Conservation (phyloP, 345 rosid genomes). For the Atalantia buxifolia region DNA sequence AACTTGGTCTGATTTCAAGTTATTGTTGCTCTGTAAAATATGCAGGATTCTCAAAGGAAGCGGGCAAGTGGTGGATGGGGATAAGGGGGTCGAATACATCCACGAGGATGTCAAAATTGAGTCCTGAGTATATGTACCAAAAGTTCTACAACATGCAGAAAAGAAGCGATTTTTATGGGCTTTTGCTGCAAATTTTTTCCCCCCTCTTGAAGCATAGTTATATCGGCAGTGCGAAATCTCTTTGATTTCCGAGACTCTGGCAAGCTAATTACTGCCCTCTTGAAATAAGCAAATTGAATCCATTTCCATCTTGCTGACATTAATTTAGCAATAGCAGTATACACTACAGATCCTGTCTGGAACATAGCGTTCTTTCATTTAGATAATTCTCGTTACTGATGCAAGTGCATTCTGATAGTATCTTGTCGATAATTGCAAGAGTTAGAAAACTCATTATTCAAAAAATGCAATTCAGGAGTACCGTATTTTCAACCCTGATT, state of each 20-base stretch:
- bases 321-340: not conserved
- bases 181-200: not conserved
- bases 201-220: not conserved
- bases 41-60: slow-evolving; percentile 92
- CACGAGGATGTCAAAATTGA: slow-evolving; percentile 59
- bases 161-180: not conserved
- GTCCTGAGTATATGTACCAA: slow-evolving; percentile 5
- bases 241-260: not conserved
- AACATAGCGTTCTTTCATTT: not conserved
- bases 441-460: not conserved
- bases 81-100: slow-evolving; percentile 65
- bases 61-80: slow-evolving; percentile 95
- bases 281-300: slow-evolving; percentile 6
- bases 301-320: no score
- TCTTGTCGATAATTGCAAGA: not conserved
- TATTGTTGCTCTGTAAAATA: not conserved
- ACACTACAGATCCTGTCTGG: not conserved
- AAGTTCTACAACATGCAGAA: not conserved
- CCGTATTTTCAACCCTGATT: not conserved
- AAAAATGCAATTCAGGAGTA: not conserved
- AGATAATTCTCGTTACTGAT: not conserved
- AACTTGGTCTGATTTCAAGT: not conserved
- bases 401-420: not conserved
- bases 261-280: not conserved
- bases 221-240: not conserved